Evolutionary conservation across 257 asterid genomes (phyloP), one percentile per base, ranked within the genome.

Genomic region (Coffea canephora): DNA sequence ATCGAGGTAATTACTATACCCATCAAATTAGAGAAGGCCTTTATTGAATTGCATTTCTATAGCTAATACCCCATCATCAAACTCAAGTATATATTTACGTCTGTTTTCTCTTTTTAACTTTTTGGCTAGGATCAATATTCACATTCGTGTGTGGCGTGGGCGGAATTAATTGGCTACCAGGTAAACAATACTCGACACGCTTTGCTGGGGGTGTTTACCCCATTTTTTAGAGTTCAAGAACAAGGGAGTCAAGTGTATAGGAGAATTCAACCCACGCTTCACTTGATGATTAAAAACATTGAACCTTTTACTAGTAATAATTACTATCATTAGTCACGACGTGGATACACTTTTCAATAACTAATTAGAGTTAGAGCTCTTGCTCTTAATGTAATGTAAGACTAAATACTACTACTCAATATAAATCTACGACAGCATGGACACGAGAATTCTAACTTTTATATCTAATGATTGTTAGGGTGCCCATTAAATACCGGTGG

Each of bases 401-500:
- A 61, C n/a, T 4, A 3, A 61, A 61, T 61, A n/a, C 27, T 27
- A 27, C 27, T 27, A 27, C 34, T n/a, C 1, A 31, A 31, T 31
- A n/a, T n/a, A 61, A n/a, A n/a, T 61, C n/a, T 31, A 1, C n/a
- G 31, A 31, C 16, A 61, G 34, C 67, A 61, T 31, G 9, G 23
- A 61, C 31, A 1, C 31, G 25, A n/a, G 0, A 23, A 10, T 10
- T 25, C 34, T 61, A 14, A 18, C 43, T 11, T 57, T 16, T 21
- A 10, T 11, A 49, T 49, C 31, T 62, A 74, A 70, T 68, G 4
- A 66, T 66, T 66, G 6, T 31, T 31, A 68, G 34, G 57, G 76
- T n/a, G 49, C 27, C 27, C 11, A 67, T 71, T 10, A 21, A 25
- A 64, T 61, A 69, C 86, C 85, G 83, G 84, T 27, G 27, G 27